phyloP scores from a whole-genome alignment of 345 rosid species.

The Populus deltoides region DNA sequence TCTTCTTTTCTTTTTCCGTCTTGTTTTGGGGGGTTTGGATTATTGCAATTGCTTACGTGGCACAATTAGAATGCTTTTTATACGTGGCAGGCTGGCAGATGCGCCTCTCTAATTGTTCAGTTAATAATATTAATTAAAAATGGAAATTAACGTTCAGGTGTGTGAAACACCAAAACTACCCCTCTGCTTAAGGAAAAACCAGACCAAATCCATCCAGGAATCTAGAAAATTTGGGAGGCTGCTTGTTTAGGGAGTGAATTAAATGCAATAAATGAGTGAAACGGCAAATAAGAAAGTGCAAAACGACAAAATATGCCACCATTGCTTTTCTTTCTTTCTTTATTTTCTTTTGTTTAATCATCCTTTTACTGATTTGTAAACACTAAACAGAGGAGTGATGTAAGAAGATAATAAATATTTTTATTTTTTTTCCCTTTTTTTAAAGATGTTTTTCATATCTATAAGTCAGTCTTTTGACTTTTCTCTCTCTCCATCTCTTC shows the following conservation, averaged over 20 bases:
- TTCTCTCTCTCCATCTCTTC: not conserved
- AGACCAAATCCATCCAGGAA: not conserved
- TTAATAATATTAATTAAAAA: not conserved
- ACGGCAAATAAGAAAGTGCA: not conserved
- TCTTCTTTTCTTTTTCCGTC: not conserved
- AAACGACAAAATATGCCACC: slow-evolving; percentile 9
- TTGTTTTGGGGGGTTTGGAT: not conserved
- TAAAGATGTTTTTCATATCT: not conserved
- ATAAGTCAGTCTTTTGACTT: slow-evolving; percentile 7
- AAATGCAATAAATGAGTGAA: not conserved
- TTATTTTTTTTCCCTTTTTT: not conserved
- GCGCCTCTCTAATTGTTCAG: slow-evolving; percentile 14
- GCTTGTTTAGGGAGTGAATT: not conserved
- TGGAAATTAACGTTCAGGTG: not conserved
- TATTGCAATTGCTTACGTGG: slow-evolving; percentile 22
- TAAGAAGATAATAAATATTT: not conserved
- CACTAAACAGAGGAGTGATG: not conserved
- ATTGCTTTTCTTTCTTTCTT: not conserved
- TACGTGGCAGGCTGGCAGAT: slow-evolving; percentile 31
- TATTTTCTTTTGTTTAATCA: not conserved
- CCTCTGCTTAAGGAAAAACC: not conserved
- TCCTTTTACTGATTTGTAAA: not conserved
- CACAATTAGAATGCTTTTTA: not conserved
- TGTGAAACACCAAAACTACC: not conserved
- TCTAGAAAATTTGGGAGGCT: not conserved